Percentiles rank a stretch among this genome's conserved stretches.
These are phyloP conservation scores for Cyberlindnera euphorbiiphila DNA, from an alignment of 805 yeast genomes.

Conservation along the genomic window DNA sequence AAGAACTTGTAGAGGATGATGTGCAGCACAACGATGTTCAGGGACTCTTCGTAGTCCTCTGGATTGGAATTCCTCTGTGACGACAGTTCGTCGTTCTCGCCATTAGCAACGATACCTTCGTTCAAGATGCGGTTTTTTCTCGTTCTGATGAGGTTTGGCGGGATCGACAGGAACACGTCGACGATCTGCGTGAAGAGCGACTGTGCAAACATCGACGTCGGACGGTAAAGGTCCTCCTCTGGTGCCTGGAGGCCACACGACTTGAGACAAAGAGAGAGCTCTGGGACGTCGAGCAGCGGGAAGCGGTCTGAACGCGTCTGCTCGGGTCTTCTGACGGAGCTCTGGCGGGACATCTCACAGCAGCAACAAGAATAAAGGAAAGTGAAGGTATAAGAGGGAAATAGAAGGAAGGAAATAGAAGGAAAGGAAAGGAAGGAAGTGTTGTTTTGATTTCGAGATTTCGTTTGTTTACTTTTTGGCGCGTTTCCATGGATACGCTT, in stretches of 20 bases:
- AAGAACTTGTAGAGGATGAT: slow-evolving; percentile 59
- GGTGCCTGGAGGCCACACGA: slow-evolving; percentile 59
- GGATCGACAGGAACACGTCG: slow-evolving; percentile 55
- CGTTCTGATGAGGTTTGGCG: slow-evolving; percentile 30
- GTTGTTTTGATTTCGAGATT: slow-evolving; percentile 5
- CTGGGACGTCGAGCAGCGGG: slow-evolving; percentile 58
- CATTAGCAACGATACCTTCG: slow-evolving; percentile 6
- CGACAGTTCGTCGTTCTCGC: slow-evolving; percentile 8
- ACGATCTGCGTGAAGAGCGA: slow-evolving; percentile 56
- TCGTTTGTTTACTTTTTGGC: slow-evolving; percentile 13
- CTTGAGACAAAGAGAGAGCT: slow-evolving; percentile 54
- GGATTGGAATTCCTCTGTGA: slow-evolving; percentile 12
- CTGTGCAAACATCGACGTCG: slow-evolving; percentile 52
- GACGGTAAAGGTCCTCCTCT: slow-evolving; percentile 55
- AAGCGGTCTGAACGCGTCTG: slow-evolving; percentile 43
- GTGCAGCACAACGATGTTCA: slow-evolving; percentile 53
- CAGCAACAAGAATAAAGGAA: too few relatives aligned
- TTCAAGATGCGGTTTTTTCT: slow-evolving; percentile 15
- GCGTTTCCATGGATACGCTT: background rate
- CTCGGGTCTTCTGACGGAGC: slow-evolving; percentile 19
- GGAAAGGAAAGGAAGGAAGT: background rate
- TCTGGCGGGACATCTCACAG: slow-evolving; percentile 17
- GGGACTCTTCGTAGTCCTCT: slow-evolving; percentile 36
- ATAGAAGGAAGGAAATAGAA: too few relatives aligned
- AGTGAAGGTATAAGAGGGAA: too few relatives aligned